Conservation (phyloP, 768 basidiomycete species). For the Chlorophyllum brunneum region DNA sequence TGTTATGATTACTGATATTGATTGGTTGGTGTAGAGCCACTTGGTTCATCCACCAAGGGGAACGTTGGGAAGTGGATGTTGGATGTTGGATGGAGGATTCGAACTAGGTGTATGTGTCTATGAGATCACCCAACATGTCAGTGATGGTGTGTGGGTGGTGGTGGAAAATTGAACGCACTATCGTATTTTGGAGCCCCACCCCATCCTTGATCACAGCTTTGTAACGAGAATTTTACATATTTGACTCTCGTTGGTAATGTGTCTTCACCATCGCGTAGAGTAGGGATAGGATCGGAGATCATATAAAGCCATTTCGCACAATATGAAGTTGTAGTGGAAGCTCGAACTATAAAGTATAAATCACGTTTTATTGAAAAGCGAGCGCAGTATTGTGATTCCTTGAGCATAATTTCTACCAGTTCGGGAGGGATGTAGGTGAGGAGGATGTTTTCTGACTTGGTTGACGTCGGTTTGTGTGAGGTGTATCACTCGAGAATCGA, state of each 20-base stretch:
- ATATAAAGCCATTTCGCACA: conserved; percentile 14
- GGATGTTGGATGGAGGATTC: conserved; percentile 26
- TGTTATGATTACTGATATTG: background rate
- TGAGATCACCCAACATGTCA: no score
- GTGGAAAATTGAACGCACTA: conserved; percentile 14
- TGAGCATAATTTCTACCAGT: conserved; percentile 16
- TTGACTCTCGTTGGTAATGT: conserved; percentile 11
- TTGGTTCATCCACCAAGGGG: conserved; percentile 1
- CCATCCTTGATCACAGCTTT: conserved; percentile 31
- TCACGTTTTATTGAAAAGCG: conserved; percentile 8
- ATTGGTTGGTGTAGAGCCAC: background rate
- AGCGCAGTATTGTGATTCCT: conserved; percentile 19
- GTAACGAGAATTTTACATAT: conserved; percentile 16
- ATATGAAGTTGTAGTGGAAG: background rate
- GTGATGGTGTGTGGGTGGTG: conserved; percentile 24
- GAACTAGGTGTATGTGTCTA: conserved; percentile 32
- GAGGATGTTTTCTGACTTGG: conserved; percentile 7
- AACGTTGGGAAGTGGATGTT: background rate
- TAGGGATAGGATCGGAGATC: conserved; percentile 15
- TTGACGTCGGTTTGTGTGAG: conserved; percentile 2
- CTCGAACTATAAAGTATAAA: background rate
- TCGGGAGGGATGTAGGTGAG: conserved; percentile 15
- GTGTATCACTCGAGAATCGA: background rate
- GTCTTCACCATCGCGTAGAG: background rate
- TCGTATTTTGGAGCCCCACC: conserved; percentile 19